phyloP scores from a whole-genome alignment of 2,329 filamentous ascomycete species.

The Cryphonectria naterciae region DNA sequence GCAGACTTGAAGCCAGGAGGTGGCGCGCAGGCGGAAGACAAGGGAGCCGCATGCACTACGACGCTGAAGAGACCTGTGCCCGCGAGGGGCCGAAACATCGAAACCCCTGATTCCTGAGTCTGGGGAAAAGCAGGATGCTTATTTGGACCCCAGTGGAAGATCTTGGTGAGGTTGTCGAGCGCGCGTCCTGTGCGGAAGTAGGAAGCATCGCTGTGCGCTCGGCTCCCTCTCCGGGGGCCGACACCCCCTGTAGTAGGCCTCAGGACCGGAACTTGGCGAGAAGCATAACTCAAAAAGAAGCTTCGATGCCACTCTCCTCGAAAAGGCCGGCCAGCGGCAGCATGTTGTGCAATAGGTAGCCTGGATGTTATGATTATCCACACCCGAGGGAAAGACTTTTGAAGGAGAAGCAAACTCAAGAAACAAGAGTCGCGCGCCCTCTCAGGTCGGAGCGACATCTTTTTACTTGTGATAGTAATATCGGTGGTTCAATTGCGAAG shows the following conservation, averaged over 20 bases:
- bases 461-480: neutral
- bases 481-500: neutral
- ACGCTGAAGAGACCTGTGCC: neutral
- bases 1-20: slow-evolving; percentile 3
- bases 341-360: neutral
- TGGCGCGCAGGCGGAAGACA: slow-evolving; percentile 1
- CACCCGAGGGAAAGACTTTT: neutral
- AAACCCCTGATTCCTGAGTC: neutral
- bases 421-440: neutral
- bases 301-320: neutral
- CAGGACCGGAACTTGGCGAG: neutral
- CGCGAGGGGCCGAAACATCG: neutral
- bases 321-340: neutral
- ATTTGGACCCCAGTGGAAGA: neutral
- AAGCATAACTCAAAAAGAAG: neutral
- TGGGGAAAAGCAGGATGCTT: neutral
- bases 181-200: neutral
- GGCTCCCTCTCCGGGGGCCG: neutral
- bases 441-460: neutral
- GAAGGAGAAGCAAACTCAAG: neutral
- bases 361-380: neutral
- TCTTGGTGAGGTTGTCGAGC: neutral
- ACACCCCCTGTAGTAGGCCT: neutral
- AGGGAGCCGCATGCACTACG: neutral
- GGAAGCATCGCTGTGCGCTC: neutral